A percentile compares a stretch with the other conserved stretches of the same genome.
Conservation (phyloP, 1,139 yeast genomes). For the Lodderomyces pseudojiufengensis region DNA sequence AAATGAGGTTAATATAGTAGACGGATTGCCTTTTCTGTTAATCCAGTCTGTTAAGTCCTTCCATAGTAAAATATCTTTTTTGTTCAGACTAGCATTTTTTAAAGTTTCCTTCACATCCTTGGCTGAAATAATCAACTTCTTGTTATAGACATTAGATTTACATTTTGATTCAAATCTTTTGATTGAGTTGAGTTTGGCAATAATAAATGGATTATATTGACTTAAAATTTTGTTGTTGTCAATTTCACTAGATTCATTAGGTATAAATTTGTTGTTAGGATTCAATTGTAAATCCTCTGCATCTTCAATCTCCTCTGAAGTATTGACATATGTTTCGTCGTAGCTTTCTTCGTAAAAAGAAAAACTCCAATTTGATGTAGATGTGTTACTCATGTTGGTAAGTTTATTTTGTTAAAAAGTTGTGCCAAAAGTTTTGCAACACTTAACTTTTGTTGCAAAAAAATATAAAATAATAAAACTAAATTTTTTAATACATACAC, state of each 20-base stretch:
- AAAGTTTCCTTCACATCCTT: not conserved
- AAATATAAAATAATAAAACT: too few relatives aligned
- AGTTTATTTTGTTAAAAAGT: not conserved
- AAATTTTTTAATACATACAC: too few relatives aligned
- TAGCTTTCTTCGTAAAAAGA: slow-evolving; percentile 10
- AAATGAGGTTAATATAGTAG: slow-evolving; percentile 1
- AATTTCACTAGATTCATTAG: too few relatives aligned
- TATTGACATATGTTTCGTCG: slow-evolving; percentile 3
- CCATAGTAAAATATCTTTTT: slow-evolving; percentile 6
- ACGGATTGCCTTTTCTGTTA: slow-evolving; percentile 12
- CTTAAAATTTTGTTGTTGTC: slow-evolving; percentile 1
- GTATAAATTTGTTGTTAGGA: too few relatives aligned
- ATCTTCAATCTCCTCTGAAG: not conserved
- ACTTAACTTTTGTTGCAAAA: slow-evolving; percentile 3
- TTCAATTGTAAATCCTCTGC: not conserved
- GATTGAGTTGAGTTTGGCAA: slow-evolving; percentile 13
- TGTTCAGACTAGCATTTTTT: too few relatives aligned
- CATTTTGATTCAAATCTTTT: slow-evolving; percentile 7
- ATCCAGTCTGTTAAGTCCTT: slow-evolving; percentile 6
- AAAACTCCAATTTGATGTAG: slow-evolving; percentile 12
- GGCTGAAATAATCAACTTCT: slow-evolving; percentile 3
- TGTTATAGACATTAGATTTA: slow-evolving; percentile 6
- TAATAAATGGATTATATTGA: slow-evolving; percentile 12
- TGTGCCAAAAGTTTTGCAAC: slow-evolving; percentile 6
- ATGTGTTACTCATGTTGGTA: not conserved